These are phyloP conservation scores for Ceratobasidium sp. DNA, from an alignment of 1,284 basidiomycete species.

Conservation along the genomic window DNA sequence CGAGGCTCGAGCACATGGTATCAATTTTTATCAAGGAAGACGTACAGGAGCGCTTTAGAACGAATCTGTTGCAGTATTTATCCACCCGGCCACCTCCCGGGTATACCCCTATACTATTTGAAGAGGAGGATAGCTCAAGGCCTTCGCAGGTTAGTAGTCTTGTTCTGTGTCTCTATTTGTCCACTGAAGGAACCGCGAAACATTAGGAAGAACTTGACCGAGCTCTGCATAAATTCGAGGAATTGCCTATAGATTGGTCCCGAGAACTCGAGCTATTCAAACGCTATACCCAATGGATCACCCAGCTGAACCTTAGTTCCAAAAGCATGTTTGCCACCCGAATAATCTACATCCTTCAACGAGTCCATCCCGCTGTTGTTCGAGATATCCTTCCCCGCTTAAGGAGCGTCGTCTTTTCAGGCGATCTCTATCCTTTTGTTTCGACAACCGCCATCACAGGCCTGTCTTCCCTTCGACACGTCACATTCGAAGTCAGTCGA, in stretches of 20 bases:
- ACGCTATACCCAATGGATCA: background rate
- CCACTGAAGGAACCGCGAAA: background rate
- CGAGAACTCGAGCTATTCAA: background rate
- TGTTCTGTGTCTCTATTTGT: background rate
- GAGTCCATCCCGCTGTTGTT: background rate
- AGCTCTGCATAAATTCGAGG: background rate
- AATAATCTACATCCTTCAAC: constrained; percentile 1
- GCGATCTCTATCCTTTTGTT: background rate
- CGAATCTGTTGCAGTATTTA: background rate
- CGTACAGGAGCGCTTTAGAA: background rate
- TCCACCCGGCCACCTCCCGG: background rate
- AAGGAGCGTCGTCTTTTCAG: background rate
- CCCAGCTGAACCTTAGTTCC: background rate
- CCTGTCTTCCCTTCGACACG: background rate
- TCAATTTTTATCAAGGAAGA: background rate
- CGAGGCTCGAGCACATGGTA: background rate
- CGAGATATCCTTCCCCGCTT: background rate
- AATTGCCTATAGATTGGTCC: background rate
- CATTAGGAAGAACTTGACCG: background rate
- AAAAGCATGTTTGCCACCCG: background rate
- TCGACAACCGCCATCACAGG: background rate
- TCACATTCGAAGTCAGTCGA: background rate
- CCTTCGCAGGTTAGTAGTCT: background rate
- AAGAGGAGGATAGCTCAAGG: background rate
- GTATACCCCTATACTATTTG: background rate